Conservation (phyloP, 306 rosid species). For the Lathyrus aphaca region DNA sequence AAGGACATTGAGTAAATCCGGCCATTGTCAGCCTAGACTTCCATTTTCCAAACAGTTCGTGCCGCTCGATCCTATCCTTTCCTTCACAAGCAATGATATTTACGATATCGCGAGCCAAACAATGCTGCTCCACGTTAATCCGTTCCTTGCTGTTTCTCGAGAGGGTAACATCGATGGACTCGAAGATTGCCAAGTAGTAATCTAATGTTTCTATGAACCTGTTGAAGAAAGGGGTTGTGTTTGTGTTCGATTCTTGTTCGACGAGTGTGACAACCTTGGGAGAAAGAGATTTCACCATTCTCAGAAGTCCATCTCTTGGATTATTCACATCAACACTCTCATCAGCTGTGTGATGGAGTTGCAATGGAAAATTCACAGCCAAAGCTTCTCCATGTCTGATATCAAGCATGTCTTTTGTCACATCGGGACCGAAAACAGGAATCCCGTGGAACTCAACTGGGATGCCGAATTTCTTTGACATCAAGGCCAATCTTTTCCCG, state of each 20-base stretch:
- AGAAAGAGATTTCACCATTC: constrained; percentile 77
- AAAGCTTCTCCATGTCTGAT: constrained; percentile 82
- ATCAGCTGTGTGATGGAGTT: constrained; percentile 94
- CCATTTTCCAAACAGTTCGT: constrained; percentile 95
- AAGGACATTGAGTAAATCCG: constrained; percentile 71
- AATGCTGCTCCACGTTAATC: constrained; percentile 86
- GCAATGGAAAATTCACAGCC: constrained; percentile 92
- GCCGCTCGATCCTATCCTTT: constrained; percentile 82
- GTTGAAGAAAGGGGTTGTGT: constrained; percentile 83
- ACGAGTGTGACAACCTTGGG: constrained; percentile 85
- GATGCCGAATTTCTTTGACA: constrained; percentile 70
- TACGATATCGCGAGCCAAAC: constrained; percentile 85
- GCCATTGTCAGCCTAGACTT: constrained; percentile 92
- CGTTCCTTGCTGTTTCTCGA: constrained; percentile 74
- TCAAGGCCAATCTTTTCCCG: constrained; percentile 56
- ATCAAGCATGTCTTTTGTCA: constrained; percentile 74
- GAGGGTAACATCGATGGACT: constrained; percentile 81
- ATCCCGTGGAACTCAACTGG: constrained; percentile 84
- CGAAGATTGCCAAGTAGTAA: constrained; percentile 88
- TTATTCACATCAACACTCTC: constrained; percentile 88
- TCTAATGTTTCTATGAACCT: constrained; percentile 81
- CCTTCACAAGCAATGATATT: constrained; percentile 93
- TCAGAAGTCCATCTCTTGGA: constrained; percentile 82
- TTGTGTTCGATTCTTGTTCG: constrained; percentile 96
- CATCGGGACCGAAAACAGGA: constrained; percentile 66